Evolutionary conservation across 225 moss, liverwort and hornwort species (phyloP).

Genomic region (Climacium dendroides): DNA sequence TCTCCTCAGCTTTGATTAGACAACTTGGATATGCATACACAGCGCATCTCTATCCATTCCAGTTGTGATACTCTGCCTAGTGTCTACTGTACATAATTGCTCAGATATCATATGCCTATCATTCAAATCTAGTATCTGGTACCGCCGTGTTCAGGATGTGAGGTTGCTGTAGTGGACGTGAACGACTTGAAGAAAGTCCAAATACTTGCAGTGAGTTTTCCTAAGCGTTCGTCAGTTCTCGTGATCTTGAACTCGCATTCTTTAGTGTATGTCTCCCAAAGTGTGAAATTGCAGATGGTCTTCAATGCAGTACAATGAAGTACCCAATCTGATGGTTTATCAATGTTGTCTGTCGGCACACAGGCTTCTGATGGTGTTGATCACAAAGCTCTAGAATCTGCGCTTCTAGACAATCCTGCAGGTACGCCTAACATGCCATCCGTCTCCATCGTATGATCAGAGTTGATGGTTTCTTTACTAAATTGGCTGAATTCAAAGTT

Average conservation of each 20-base stretch:
- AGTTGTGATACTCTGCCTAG: not conserved
- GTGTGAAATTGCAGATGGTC: not conserved
- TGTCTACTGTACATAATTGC: not conserved
- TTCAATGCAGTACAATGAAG: not conserved
- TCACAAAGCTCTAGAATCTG: conserved; percentile 20
- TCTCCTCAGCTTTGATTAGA: not conserved
- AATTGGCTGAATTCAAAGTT: not conserved
- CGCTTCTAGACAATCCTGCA: conserved; percentile 37
- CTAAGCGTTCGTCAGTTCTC: not conserved
- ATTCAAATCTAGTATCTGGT: not conserved
- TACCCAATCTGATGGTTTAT: not conserved
- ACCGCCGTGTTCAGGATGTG: conserved; percentile 34
- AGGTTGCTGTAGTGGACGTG: conserved; percentile 90
- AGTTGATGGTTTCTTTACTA: not conserved
- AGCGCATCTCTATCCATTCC: not conserved
- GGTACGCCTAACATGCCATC: not conserved
- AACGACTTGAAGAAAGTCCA: conserved; percentile 86
- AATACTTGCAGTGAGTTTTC: conserved; percentile 61
- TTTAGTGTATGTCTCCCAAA: not conserved
- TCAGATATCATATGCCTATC: not conserved
- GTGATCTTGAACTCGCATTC: not conserved
- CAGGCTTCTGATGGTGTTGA: conserved; percentile 38
- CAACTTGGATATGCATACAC: not conserved
- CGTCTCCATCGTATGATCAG: not conserved
- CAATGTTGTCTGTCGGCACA: not conserved